Conservation (phyloP, 441 rosid genomes). For the Bocquillonia castaneifolia region DNA sequence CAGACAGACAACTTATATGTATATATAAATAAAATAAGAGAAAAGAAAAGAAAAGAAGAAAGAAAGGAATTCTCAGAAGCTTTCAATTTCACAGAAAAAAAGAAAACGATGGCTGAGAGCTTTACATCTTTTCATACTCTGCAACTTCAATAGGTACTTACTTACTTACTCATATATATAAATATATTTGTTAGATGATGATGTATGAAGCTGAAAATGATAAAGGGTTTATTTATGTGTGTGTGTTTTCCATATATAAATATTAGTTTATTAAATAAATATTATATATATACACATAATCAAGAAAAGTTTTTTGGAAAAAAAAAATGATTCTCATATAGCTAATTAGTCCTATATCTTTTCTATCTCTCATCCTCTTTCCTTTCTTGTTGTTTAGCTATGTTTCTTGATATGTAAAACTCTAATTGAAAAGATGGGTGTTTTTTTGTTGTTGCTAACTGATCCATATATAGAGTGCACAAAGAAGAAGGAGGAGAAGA, state of each 20-base stretch:
- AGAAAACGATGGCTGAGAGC: constrained; percentile 49
- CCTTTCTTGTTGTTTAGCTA: constrained; percentile 2
- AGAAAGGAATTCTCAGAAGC: constrained; percentile 30
- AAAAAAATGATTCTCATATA: neutral
- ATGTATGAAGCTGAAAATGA: constrained; percentile 30
- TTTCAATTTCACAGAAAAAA: constrained; percentile 38
- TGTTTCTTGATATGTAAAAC: constrained; percentile 13
- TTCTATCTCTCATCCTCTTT: constrained; percentile 9
- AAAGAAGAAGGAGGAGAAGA: neutral
- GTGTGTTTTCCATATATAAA: too few relatives aligned
- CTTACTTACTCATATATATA: neutral
- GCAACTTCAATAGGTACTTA: constrained; percentile 39
- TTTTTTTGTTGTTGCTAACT: constrained; percentile 22
- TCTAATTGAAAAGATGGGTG: constrained; percentile 14
- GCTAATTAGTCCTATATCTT: neutral
- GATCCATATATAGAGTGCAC: constrained; percentile 22
- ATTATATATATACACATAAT: neutral
- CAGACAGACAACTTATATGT: constrained; percentile 20
- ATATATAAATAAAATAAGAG: too few relatives aligned
- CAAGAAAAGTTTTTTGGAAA: constrained; percentile 1
- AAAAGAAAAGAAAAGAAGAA: constrained; percentile 9
- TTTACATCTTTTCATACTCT: constrained; percentile 36
- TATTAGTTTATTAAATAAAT: neutral
- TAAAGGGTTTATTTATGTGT: neutral
- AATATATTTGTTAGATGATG: constrained; percentile 3